Percentiles rank a stretch among this genome's conserved stretches.
Evolutionary conservation across 2,329 filamentous ascomycete genomes (phyloP).

Genomic region (Ophiostoma angusticollis): DNA sequence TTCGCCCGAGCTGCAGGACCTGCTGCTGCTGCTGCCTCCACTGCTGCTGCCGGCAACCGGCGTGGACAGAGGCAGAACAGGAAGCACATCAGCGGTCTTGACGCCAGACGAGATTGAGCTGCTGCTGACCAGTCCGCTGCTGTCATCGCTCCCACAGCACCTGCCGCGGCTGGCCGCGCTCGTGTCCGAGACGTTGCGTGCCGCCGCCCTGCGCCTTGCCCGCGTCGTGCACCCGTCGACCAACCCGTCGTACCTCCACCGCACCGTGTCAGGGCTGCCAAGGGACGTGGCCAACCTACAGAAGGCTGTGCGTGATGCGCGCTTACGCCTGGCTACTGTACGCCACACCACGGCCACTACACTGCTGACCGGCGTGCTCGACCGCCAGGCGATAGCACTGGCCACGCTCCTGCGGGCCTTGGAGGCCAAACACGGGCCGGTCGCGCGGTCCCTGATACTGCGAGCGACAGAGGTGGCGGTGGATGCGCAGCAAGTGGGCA

Average conservation of each 20-base stretch:
- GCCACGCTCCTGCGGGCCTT: conserved; percentile 34
- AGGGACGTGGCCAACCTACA: conserved; percentile 26
- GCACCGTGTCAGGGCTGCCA: conserved; percentile 37
- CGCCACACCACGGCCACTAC: conserved; percentile 27
- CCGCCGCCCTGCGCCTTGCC: conserved; percentile 34
- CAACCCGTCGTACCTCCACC: conserved; percentile 46
- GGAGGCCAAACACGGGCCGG: conserved; percentile 41
- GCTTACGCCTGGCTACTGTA: conserved; percentile 23
- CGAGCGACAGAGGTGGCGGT: conserved; percentile 33
- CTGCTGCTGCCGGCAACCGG: conserved; percentile 21
- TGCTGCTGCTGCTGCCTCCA: conserved; percentile 42
- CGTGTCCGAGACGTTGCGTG: conserved; percentile 36
- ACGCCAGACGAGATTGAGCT: conserved; percentile 25
- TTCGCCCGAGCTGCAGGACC: conserved; percentile 30
- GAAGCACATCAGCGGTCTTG: conserved; percentile 15
- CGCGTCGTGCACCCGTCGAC: conserved; percentile 36
- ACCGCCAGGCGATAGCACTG: conserved; percentile 26
- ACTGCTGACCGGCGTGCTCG: conserved; percentile 28
- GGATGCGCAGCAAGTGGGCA: conserved; percentile 26
- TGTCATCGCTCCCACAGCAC: conserved; percentile 33
- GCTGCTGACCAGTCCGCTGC: conserved; percentile 37
- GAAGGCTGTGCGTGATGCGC: conserved; percentile 19
- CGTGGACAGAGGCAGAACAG: conserved; percentile 14
- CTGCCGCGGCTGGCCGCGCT: conserved; percentile 35
- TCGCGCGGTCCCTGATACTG: conserved; percentile 39